These are phyloP conservation scores for Juglanconis oblonga DNA, from an alignment of 2,329 filamentous ascomycete species.

Conservation along the genomic window DNA sequence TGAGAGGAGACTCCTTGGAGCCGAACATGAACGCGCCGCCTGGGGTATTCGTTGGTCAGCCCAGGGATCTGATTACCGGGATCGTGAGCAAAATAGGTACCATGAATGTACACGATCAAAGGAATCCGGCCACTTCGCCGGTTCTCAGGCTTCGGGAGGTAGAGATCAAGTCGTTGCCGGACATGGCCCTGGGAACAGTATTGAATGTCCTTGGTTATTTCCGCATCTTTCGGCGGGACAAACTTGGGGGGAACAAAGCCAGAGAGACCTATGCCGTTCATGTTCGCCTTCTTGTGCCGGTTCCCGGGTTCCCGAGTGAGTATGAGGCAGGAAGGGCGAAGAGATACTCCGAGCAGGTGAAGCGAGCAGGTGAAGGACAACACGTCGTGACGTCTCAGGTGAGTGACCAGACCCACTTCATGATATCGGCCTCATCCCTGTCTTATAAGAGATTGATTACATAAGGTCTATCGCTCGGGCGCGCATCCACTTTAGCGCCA, in stretches of 20 bases:
- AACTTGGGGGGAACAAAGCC: constrained; percentile 7
- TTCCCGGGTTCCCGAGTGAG: background rate
- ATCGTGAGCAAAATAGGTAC: background rate
- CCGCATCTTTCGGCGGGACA: constrained; percentile 11
- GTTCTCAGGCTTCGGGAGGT: constrained; percentile 8
- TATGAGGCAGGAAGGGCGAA: too few species aligned
- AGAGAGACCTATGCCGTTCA: background rate
- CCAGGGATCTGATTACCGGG: too few species aligned
- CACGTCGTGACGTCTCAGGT: too few species aligned
- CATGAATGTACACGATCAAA: constrained; percentile 16
- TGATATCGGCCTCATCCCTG: too few species aligned
- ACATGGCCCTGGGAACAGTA: constrained; percentile 12
- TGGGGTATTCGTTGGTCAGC: background rate
- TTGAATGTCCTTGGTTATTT: constrained; percentile 12
- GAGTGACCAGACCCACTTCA: too few species aligned
- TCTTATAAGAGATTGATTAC: too few species aligned
- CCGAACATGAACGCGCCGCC: constrained; percentile 17
- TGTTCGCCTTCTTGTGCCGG: background rate
- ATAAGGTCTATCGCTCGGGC: too few species aligned
- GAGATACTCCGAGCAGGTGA: too few species aligned
- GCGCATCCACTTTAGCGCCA: too few species aligned
- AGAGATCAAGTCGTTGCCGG: constrained; percentile 16
- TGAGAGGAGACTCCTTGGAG: constrained; percentile 10
- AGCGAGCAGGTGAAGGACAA: too few species aligned
- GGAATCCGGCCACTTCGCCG: background rate